A percentile compares a stretch with the other conserved stretches of the same genome.
These are phyloP conservation scores for Chytridium lagenaria DNA, from an alignment of 371 early-diverging fungal species.

Conservation along the genomic window DNA sequence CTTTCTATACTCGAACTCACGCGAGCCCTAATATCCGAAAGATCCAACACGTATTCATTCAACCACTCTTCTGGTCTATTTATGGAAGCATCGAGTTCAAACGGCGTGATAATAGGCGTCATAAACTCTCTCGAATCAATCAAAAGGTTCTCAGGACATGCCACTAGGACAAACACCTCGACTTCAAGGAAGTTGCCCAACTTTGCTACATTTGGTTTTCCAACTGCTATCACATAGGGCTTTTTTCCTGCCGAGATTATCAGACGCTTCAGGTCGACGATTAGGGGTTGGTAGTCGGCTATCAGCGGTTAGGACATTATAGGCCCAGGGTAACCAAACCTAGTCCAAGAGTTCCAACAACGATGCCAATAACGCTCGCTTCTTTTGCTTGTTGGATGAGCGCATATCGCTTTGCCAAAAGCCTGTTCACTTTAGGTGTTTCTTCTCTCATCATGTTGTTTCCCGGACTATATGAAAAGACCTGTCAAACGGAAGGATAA, in stretches of 20 bases:
- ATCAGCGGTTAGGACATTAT: background rate
- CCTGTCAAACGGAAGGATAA: slow-evolving; percentile 17
- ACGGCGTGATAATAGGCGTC: slow-evolving; percentile 92
- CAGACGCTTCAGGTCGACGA: slow-evolving; percentile 77
- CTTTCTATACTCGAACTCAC: too few species aligned
- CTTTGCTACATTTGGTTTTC: slow-evolving; percentile 93
- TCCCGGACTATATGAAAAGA: slow-evolving; percentile 62
- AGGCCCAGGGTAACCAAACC: slow-evolving; percentile 46
- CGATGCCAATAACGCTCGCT: slow-evolving; percentile 90
- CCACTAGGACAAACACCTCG: slow-evolving; percentile 88
- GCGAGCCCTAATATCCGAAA: slow-evolving; percentile 28
- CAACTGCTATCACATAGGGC: slow-evolving; percentile 90
- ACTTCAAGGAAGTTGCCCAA: slow-evolving; percentile 96
- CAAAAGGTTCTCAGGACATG: slow-evolving; percentile 93
- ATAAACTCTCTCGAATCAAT: slow-evolving; percentile 92
- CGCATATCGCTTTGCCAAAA: slow-evolving; percentile 78
- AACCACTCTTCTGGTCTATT: slow-evolving; percentile 72
- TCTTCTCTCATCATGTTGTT: slow-evolving; percentile 65
- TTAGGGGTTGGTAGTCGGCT: slow-evolving; percentile 85
- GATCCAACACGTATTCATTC: slow-evolving; percentile 42
- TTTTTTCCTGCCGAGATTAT: slow-evolving; percentile 80
- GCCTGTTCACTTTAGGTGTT: slow-evolving; percentile 66
- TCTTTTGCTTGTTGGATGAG: slow-evolving; percentile 92
- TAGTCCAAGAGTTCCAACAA: slow-evolving; percentile 94
- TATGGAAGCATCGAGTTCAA: slow-evolving; percentile 82